Percentiles rank a stretch among this genome's conserved stretches.
Evolutionary conservation across 192 early-diverging fungal genomes (phyloP).

Genomic region (Glomus cerebriforme): DNA sequence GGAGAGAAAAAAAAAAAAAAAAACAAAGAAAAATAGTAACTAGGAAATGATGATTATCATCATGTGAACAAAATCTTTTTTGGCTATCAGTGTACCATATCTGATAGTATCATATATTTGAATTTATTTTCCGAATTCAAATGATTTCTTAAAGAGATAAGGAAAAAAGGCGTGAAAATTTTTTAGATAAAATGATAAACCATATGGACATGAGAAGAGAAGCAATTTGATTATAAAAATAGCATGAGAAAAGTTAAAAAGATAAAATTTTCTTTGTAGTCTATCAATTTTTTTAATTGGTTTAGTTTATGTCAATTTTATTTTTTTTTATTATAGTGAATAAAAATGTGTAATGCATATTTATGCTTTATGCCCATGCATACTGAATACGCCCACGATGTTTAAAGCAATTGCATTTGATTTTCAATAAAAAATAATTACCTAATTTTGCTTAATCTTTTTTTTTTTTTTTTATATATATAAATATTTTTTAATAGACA

Average conservation of each 20-base stretch:
- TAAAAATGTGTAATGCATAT: neutral
- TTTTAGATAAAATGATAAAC: too few relatives aligned
- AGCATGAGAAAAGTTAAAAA: neutral
- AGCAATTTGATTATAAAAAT: neutral
- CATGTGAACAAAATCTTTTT: neutral
- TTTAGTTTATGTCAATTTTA: too few relatives aligned
- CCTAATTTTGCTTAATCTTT: neutral
- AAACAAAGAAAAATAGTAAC: neutral
- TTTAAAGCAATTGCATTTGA: neutral
- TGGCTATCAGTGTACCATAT: neutral
- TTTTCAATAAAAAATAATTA: neutral
- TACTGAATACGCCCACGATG: neutral
- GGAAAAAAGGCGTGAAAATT: neutral
- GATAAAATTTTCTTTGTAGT: neutral
- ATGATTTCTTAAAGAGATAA: neutral
- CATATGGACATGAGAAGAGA: neutral
- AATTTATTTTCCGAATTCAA: neutral
- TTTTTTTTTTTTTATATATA: too few relatives aligned
- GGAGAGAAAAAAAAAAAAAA: neutral
- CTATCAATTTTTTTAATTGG: neutral
- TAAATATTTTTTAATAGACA: too few relatives aligned
- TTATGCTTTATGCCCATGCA: neutral
- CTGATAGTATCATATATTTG: neutral
- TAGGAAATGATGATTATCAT: too few relatives aligned
- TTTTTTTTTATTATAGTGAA: too few relatives aligned